These are phyloP conservation scores for Kwoniella dendrophila DNA, from an alignment of 768 basidiomycete genomes.

Conservation along the genomic window DNA sequence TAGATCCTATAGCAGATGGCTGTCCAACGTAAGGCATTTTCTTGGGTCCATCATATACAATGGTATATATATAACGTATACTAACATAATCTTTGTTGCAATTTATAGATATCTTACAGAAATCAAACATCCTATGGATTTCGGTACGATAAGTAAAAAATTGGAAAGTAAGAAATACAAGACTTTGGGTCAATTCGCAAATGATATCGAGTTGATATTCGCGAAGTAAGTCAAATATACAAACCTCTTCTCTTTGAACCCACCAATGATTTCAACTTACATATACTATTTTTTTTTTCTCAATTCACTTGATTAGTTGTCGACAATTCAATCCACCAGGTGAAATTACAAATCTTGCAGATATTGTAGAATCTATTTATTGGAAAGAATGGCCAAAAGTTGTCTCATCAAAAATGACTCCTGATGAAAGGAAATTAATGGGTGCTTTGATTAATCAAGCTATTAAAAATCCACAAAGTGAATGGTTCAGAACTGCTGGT, in stretches of 20 bases:
- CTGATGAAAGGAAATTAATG: constrained; percentile 77
- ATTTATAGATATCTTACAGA: constrained; percentile 79
- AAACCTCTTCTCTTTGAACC: not conserved
- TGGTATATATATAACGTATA: too few species aligned
- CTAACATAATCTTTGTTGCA: too few species aligned
- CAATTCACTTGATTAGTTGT: constrained; percentile 58
- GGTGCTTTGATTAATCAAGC: constrained; percentile 69
- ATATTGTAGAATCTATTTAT: constrained; percentile 72
- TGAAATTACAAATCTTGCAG: constrained; percentile 70
- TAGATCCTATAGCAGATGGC: constrained; percentile 78
- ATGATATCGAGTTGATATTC: constrained; percentile 80
- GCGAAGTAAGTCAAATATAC: constrained; percentile 61
- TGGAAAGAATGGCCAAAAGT: constrained; percentile 84
- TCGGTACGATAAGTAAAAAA: constrained; percentile 75
- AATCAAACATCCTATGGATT: constrained; percentile 90
- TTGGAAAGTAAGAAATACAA: constrained; percentile 69
- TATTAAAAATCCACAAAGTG: constrained; percentile 70
- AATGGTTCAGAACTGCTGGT: constrained; percentile 36
- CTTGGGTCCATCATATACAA: not conserved
- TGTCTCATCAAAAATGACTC: constrained; percentile 71
- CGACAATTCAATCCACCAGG: constrained; percentile 87
- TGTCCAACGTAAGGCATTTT: constrained; percentile 77
- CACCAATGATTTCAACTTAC: not conserved
- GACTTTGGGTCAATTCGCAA: constrained; percentile 78
- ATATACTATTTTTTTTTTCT: not conserved